Evolutionary conservation across 352 stramenopile species (phyloP), one percentile per base, ranked within the genome.

Genomic region (Pythium periplocum): DNA sequence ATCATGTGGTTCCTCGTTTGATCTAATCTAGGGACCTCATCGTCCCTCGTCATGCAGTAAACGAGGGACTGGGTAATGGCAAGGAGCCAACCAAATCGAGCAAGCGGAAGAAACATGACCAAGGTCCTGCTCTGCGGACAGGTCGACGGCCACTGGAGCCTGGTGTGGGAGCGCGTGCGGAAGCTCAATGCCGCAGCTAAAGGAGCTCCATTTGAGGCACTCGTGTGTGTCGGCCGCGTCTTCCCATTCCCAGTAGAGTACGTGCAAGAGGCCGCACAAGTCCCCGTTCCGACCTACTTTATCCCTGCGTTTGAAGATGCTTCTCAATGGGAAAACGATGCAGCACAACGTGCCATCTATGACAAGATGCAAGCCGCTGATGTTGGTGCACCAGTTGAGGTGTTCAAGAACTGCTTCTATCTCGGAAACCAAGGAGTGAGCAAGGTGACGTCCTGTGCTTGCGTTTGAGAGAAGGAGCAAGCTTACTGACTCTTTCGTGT

Each of bases 91-190:
- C 2, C 9, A 3, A 17, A 38, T 30, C 31, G 33, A 26, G 38
- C 46, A 48, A 42, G 4, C 32, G 7, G 48, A 17, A 35, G n/a
- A 12, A 45, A 57, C 11, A 93, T 93, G 83, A 68, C 75, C 36
- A 90, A 91, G 61, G 52, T 93, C 11, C 56, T 93, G 73, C 71
- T 93, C 2, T 84, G 83, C 51, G 83, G 83, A 1, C 70, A 76
- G 11, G 76, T 90, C 40, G 57, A 77, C 40, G 71, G 64, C 39
- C 62, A 81, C 10, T 93, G 83, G 83, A 47, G 73, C 49, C 50
- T 76, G 51, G 62, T 93, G 3, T 86, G 85, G 37, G 75, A 89
- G 51, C 83, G 83, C 55, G 73, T 71, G 45, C 63, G 75, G 31
- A 91, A 90, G 61, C 68, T 93, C 8, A 85, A 90, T 55, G 72